Base-by-base conservation (phyloP, 2,329 filamentous ascomycete species). In the Harringtonia aguacate region DNA sequence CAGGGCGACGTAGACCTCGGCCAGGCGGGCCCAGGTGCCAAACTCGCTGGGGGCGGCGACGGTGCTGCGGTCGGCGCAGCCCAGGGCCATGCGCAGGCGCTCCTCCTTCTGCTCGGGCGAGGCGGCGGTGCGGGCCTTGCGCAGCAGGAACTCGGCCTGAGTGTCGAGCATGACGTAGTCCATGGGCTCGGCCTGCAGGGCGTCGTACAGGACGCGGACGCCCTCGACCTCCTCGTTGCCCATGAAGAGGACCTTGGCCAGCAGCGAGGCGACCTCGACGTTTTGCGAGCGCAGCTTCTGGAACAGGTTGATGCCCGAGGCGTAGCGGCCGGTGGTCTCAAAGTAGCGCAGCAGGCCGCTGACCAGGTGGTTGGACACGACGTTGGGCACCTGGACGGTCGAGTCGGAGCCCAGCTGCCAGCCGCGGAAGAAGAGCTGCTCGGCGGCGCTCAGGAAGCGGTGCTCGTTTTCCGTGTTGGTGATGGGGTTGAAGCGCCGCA, bases 381-480 rank as follows among this genome's bases (percentile, higher is more conserved):
- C 83, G 56, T 95, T 98, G 3, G 92, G 92, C 4, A 98, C 90
- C 64, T 98, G 92, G 6, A 97, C 94, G 57, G 95, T 86, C 0
- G 90, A 90, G 59, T 98, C 92, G 17, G 92, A 97, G 44, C 92
- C 94, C 21, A 98, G 70, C 64, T 97, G 90, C 80, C 89, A 94
- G 50, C 89, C 90, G 64, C 85, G 79, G 67, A 97, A 97, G 65
- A 98, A 98, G 28, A 98, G 72, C 56, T 85, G 84, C 65, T 98
- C 92, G 12, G 92, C 92, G 18, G 92, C 87, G 56, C 94, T 85
- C 35, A 98, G 70, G 60, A 98, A 98, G 52, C 86, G 86, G 60
- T 98, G 92, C 64, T 98, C 92, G 48, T 87, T 88, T 62, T 98
- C 92, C n/a, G 92, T 97, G 62, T 86, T 97, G 39, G 88, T 95